Percentiles rank a stretch among this genome's conserved stretches.
Conservation (phyloP, 2,329 filamentous ascomycete genomes). For the Fragosphaeria purpurea region DNA sequence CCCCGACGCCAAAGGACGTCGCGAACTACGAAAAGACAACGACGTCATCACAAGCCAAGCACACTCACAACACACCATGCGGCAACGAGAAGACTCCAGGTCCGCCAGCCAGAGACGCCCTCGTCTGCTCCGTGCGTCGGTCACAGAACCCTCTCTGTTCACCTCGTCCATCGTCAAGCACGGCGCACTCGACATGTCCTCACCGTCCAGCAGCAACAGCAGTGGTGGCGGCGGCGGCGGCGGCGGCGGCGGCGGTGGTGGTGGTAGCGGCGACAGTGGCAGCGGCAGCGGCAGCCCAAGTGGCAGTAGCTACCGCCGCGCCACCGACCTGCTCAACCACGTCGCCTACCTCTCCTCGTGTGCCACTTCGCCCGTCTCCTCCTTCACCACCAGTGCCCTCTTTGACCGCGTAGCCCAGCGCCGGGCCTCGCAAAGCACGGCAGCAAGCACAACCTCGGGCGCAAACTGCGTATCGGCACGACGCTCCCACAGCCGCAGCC, state of each 20-base stretch:
- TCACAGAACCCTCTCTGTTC: conserved; percentile 49
- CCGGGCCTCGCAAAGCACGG: background rate
- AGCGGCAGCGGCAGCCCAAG: background rate
- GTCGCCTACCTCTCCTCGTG: conserved; percentile 37
- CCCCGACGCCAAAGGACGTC: no score
- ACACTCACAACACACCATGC: conserved; percentile 3
- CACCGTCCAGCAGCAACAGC: conserved; percentile 22
- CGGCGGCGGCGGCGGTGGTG: background rate
- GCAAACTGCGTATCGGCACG: background rate
- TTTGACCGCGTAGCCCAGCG: conserved; percentile 20
- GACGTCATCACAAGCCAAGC: no score
- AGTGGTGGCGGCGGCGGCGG: background rate
- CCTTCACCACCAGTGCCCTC: conserved; percentile 20
- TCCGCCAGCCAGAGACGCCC: conserved; percentile 35
- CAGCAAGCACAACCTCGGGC: no score
- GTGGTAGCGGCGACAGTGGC: background rate
- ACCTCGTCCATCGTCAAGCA: conserved; percentile 44
- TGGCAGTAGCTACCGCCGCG: conserved; percentile 26
- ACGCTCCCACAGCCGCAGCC: background rate
- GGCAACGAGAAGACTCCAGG: conserved; percentile 26
- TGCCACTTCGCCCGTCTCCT: conserved; percentile 3
- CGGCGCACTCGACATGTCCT: conserved; percentile 38
- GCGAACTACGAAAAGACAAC: no score
- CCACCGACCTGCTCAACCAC: conserved; percentile 44
- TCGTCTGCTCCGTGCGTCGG: conserved; percentile 42